Evolutionary conservation across 208 protist species (phyloP).

Genomic region (Trypanosomatidae sp.): DNA sequence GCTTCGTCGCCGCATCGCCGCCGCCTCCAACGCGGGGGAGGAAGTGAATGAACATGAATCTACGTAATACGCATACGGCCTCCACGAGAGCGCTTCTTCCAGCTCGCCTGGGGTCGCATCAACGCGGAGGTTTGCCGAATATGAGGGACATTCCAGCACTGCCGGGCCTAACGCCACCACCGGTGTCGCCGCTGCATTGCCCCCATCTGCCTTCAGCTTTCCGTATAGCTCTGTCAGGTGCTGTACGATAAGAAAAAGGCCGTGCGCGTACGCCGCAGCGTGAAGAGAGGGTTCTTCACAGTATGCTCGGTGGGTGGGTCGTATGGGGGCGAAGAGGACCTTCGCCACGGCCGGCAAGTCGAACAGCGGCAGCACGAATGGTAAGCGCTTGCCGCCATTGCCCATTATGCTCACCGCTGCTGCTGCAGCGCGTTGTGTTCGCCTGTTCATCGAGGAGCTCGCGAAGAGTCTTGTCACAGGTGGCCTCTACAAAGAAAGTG

Average conservation of each 20-base stretch:
- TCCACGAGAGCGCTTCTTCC: slow-evolving; percentile 5
- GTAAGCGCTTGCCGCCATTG: background rate
- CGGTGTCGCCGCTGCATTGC: background rate
- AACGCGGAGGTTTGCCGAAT: background rate
- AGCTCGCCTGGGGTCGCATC: slow-evolving; percentile 1
- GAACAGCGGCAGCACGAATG: slow-evolving; percentile 15
- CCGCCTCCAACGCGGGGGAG: background rate
- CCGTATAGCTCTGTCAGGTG: slow-evolving; percentile 22
- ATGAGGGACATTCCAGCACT: slow-evolving; percentile 8
- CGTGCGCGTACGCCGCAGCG: slow-evolving; percentile 22
- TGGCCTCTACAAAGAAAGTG: slow-evolving; percentile 11
- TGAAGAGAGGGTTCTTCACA: slow-evolving; percentile 16
- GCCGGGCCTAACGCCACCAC: background rate
- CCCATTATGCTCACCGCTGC: too few relatives aligned
- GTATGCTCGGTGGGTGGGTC: background rate
- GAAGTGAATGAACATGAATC: background rate
- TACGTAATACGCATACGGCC: background rate
- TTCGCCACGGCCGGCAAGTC: slow-evolving; percentile 27
- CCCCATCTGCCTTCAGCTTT: background rate
- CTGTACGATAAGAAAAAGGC: slow-evolving; percentile 20
- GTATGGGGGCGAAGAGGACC: slow-evolving; percentile 17
- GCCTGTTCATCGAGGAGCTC: slow-evolving; percentile 6
- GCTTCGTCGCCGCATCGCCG: background rate
- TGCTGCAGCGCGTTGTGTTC: too few relatives aligned
- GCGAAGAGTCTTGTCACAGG: slow-evolving; percentile 9